Conservation (phyloP, 2,329 filamentous ascomycete genomes). For the Thielaviopsis ethacetica region DNA sequence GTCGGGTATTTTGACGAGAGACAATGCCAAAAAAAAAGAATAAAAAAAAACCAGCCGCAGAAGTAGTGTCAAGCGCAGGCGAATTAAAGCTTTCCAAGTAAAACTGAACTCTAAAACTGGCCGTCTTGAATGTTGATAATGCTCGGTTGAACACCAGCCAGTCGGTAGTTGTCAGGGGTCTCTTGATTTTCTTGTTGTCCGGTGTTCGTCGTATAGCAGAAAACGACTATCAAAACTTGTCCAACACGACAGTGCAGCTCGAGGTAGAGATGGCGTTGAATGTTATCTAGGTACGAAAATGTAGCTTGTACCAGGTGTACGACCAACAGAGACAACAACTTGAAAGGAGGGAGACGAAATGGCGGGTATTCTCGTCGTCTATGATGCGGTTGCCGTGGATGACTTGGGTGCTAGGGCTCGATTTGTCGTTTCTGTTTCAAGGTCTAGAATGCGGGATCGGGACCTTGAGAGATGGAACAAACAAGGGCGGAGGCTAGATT, state of each 20-base stretch:
- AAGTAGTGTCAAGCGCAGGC: background rate
- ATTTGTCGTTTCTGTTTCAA: background rate
- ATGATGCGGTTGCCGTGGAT: background rate
- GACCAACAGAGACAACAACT: background rate
- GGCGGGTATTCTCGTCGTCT: background rate
- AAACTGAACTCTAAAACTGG: background rate
- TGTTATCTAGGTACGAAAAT: background rate
- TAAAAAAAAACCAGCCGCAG: background rate
- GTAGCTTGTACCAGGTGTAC: background rate
- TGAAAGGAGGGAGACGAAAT: background rate
- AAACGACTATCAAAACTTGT: background rate
- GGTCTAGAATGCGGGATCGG: background rate
- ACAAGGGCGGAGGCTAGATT: background rate
- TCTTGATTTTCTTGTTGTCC: background rate
- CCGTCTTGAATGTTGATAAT: background rate
- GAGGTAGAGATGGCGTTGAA: background rate
- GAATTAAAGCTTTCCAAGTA: background rate
- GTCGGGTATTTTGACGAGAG: background rate
- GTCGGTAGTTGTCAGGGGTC: background rate
- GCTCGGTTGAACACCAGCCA: background rate
- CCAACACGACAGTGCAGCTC: background rate
- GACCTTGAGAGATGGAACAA: background rate
- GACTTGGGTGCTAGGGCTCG: background rate
- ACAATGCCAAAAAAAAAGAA: background rate
- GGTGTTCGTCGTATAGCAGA: background rate